Conservation (phyloP, 2,329 filamentous ascomycete genomes). For the Coniochaeta hoffmannii region DNA sequence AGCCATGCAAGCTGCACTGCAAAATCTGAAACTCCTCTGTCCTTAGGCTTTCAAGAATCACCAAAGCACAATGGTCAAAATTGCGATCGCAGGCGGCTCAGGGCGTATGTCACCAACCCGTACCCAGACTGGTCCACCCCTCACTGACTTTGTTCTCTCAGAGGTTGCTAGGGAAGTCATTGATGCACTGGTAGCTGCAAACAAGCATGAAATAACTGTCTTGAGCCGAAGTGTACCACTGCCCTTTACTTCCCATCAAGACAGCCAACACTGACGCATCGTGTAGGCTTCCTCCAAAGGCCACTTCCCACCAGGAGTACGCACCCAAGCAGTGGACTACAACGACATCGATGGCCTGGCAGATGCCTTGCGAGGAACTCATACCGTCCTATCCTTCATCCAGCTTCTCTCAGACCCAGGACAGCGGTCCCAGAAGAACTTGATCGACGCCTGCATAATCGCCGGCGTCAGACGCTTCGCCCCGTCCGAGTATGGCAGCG, state of each 20-base stretch:
- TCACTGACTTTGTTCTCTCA: not conserved
- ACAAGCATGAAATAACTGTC: conserved; percentile 8
- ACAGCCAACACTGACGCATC: not conserved
- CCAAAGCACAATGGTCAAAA: conserved; percentile 7
- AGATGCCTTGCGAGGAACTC: conserved; percentile 32
- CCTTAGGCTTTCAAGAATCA: no score
- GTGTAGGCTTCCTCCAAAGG: not conserved
- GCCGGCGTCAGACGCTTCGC: conserved; percentile 56
- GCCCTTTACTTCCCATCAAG: no score
- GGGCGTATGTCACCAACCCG: conserved; percentile 3
- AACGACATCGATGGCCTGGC: conserved; percentile 27
- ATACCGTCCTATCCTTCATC: conserved; percentile 48
- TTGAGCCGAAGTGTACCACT: not conserved
- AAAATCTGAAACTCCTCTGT: no score
- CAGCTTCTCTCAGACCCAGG: conserved; percentile 21
- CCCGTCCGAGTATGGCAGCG: conserved; percentile 48
- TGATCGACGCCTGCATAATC: conserved; percentile 51
- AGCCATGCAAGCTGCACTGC: no score
- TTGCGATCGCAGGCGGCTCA: conserved; percentile 9
- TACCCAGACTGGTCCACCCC: no score
- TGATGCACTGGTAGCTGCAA: conserved; percentile 8
- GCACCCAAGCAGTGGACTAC: conserved; percentile 38
- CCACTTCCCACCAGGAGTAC: conserved; percentile 18
- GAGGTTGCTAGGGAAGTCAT: conserved; percentile 9
- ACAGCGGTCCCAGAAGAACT: conserved; percentile 37